Evolutionary conservation across 2,329 filamentous ascomycete genomes (phyloP), one percentile per base, ranked within the genome.

Genomic region (Penicillium sp.): DNA sequence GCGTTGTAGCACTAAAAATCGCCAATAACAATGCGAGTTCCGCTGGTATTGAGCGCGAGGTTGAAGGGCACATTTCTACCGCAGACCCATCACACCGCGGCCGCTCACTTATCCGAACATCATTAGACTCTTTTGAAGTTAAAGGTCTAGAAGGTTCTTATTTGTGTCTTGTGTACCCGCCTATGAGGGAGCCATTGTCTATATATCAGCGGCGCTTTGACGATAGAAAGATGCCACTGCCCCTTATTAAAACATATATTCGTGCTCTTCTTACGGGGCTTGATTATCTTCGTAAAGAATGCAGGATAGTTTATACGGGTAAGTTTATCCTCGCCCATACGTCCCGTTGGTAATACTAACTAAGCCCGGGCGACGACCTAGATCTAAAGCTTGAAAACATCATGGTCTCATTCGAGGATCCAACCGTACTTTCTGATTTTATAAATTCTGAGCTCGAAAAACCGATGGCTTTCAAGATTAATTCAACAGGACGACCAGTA

Each of bases 371-470:
- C 10, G 28, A 19, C 49, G 59, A 19, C 30, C 50, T 61, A 69
- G 77, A 79, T 66, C 65, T 79, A 51, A 79, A 78, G 53, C 70
- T 76, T 11, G 71, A 77, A 47, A 78, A 78, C 41, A 75, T 78
- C 44, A 71, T 78, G 57, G 63, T 75, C 55, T 65, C 64, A 44
- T 66, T 73, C 6, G 67, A 71, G 45, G 63, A 72, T 56, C 62
- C 63, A 55, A 57, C 62, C 12, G 61, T 69, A 31, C 66, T 75
- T 56, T 58, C 68, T 59, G 60, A 69, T 54, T 72, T 75, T 59
- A 64, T 70, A 9, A 54, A 69, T 57, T 59, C 55, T 52, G 61
- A 71, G 52, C 26, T 26, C 26, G 26, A 26, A 26, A 26, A 26
- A n/a, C 26, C 26, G 26, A 26, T 26, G 26, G 7, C 26, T 26